A percentile compares a stretch with the other conserved stretches of the same genome.
Conservation (phyloP, 257 asterid species). For the Pogostemon cablin region DNA sequence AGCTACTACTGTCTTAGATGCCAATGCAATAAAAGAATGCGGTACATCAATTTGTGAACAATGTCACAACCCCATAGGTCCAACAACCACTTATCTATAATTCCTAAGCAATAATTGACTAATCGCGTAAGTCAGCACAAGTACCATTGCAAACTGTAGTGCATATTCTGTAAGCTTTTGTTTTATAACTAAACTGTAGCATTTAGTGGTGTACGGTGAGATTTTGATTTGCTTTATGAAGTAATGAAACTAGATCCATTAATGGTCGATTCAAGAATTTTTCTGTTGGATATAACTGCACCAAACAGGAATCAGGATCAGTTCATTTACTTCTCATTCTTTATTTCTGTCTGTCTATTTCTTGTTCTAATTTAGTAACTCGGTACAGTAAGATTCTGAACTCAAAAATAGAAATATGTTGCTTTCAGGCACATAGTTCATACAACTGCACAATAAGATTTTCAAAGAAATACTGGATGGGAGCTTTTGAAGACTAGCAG, state of each 20-base stretch:
- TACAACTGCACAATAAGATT: conserved; percentile 2
- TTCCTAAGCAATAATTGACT: background rate
- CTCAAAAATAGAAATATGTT: conserved; percentile 4
- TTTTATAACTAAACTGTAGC: conserved; percentile 15
- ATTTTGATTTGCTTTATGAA: conserved; percentile 12
- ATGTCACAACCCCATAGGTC: background rate
- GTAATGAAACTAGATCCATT: conserved; percentile 19
- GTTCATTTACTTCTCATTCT: conserved; percentile 3
- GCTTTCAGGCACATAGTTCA: conserved; percentile 29
- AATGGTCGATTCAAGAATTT: conserved; percentile 5
- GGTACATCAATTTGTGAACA: background rate
- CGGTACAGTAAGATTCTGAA: conserved; percentile 3
- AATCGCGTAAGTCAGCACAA: conserved; percentile 10
- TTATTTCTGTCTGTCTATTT: conserved; percentile 25
- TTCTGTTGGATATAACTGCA: conserved; percentile 11
- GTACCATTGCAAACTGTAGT: conserved; percentile 13
- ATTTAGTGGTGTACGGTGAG: background rate
- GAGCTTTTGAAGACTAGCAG: conserved; percentile 23
- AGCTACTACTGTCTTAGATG: conserved; percentile 17
- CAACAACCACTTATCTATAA: background rate
- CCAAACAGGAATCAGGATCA: conserved; percentile 20
- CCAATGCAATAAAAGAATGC: conserved; percentile 5
- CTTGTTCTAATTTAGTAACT: conserved; percentile 22
- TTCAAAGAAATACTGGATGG: conserved; percentile 9
- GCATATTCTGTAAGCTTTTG: background rate